A percentile compares a stretch with the other conserved stretches of the same genome.
phyloP scores from a whole-genome alignment of 768 basidiomycete genomes.

The Pholiota conissans region DNA sequence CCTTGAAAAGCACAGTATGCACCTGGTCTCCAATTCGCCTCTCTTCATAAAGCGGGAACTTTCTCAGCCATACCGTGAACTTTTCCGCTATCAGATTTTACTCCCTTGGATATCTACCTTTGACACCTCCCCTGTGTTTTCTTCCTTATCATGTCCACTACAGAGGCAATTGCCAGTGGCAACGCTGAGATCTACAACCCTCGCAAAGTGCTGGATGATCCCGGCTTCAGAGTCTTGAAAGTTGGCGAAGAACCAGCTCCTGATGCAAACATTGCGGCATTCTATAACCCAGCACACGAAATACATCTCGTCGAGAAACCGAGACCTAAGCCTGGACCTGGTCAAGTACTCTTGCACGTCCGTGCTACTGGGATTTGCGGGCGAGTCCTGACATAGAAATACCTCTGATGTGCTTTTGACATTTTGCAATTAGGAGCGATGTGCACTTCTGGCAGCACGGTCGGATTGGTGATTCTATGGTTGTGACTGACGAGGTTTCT shows the following conservation, averaged over 20 bases:
- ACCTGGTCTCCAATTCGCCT: not conserved
- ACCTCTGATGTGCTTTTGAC: not conserved
- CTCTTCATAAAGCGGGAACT: not conserved
- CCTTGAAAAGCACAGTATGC: not conserved
- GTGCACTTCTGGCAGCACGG: slow-evolving; percentile 78
- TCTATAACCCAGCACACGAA: slow-evolving; percentile 63
- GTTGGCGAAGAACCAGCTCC: slow-evolving; percentile 48
- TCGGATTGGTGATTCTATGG: slow-evolving; percentile 66
- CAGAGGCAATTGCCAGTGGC: slow-evolving; percentile 22
- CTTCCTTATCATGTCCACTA: slow-evolving; percentile 25
- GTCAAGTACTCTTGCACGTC: slow-evolving; percentile 66
- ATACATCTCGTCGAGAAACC: slow-evolving; percentile 71
- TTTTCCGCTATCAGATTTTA: no score
- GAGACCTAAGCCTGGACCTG: slow-evolving; percentile 56
- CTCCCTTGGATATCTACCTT: no score
- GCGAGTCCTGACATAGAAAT: slow-evolving; percentile 25
- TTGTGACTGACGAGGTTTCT: slow-evolving; percentile 63
- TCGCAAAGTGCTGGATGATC: slow-evolving; percentile 54
- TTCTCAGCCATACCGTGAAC: not conserved
- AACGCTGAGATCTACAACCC: slow-evolving; percentile 54
- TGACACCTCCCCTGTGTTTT: not conserved
- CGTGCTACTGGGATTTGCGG: slow-evolving; percentile 72
- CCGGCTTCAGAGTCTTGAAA: slow-evolving; percentile 52
- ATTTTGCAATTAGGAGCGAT: slow-evolving; percentile 48
- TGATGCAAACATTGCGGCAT: slow-evolving; percentile 58